Evolutionary conservation across 2,329 filamentous ascomycete genomes (phyloP), one percentile per base, ranked within the genome.

Genomic region (Phyllachora maydis): DNA sequence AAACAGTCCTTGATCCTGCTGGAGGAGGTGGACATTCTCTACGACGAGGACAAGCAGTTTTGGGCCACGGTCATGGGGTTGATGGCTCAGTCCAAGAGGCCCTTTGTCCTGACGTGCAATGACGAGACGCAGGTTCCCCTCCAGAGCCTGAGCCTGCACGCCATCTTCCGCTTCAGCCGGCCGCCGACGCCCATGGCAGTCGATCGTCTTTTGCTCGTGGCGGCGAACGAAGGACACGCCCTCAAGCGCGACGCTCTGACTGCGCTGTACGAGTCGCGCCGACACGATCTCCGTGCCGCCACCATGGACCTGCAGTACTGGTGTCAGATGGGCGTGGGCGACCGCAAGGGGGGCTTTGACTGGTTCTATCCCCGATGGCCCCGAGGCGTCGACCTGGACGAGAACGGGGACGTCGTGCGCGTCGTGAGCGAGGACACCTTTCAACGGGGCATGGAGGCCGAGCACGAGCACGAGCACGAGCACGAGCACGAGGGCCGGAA

Each of bases 301-400:
- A 66, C 98, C 23, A 70, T 63, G 26, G 82, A 95, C 30, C 59
- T 98, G 14, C 73, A 91, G 41, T 88, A 90, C 41, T 98, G 85
- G 85, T 98, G 90, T 42, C 88, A 98, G 43, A 82, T 95, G 47
- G 81, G 75, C 0, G 68, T 98, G 7, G 90, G 88, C 4, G 88
- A 92, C 41, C 58, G 67, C n/a, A 76, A 76, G 35, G 76, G 77
- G 11, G 85, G 88, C 0, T 63, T 91, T 21, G 77, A 85, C 36
- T 98, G 90, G 85, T 78, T 91, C 36, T 70, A 75, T 35, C 66
- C 73, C 22, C 62, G 73, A 27, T 85, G 72, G 68, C 76, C 78
- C 6, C 63, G 59, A 21, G 76, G 76, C 0, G 57, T 57, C 13
- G 76, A 85, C 37, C 38, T 71, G 3, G 71, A 85, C 35, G 53